Evolutionary conservation across 2,329 filamentous ascomycete genomes (phyloP), one percentile per base, ranked within the genome.

Genomic region (Emericellopsis atlantica): DNA sequence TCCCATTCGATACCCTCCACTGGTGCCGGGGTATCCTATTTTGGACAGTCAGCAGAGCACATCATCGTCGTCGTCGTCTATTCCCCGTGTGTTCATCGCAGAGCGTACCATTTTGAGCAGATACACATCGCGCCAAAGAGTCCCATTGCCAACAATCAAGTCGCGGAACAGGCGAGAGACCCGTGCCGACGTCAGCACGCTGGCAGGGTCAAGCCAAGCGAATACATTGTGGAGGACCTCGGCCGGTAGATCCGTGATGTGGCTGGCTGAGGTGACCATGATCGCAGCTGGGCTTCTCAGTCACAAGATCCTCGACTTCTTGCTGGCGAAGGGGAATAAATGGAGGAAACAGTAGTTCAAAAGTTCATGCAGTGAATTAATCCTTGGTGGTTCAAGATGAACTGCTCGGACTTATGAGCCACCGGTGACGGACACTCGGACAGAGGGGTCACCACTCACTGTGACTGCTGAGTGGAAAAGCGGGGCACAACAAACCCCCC

Each of bases 191-290:
- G 58, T 53, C 2, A 66, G 62, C 8, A 85, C 58, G 46, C 84
- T 79, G 33, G 58, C 54, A 2, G 76, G 74, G 23, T 71, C 58
- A 32, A 81, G 64, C 47, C 69, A 66, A 43, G 55, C 58, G 46
- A 85, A 62, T 47, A 84, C 74, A 50, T 70, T 62, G 50, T 81
- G 74, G 22, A 84, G 54, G 34, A 84, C 67, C 62, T 85, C 81
- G 6, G 71, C 65, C 8, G 79, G 77, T 18, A 81, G 67, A 15
- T 14, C 11, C 32, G 39, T 35, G 11, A 40, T 29, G 15, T 29
- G 26, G 12, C 26, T 3, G 12, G 26, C 26, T 9, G 26, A 29
- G 26, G 12, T 4, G 26, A 6, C 26, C 26, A 29, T 29, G 26
- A 12, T 12, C 12, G 26, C 26, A 3, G 26, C 26, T 29, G 8